phyloP scores from a whole-genome alignment of 129 eudicot species.

The Dittrichia graveolens region DNA sequence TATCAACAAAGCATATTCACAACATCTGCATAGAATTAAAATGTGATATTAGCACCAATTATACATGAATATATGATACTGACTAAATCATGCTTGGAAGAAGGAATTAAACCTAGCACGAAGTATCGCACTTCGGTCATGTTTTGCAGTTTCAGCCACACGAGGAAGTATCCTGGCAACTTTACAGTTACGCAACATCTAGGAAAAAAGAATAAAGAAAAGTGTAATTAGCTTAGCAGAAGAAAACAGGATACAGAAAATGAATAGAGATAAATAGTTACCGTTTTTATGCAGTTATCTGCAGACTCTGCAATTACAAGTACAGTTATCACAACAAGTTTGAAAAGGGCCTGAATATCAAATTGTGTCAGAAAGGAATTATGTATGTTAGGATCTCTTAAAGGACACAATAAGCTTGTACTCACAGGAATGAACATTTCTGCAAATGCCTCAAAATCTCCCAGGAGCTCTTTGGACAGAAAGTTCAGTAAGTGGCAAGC shows the following conservation, averaged over 20 bases:
- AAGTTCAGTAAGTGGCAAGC: conserved; percentile 87
- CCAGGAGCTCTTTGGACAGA: conserved; percentile 90
- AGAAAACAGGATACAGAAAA: not conserved
- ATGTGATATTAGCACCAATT: not conserved
- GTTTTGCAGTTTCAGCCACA: conserved; percentile 85
- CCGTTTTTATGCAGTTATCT: conserved; percentile 98
- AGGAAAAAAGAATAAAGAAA: conserved; percentile 2
- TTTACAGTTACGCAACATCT: conserved; percentile 99
- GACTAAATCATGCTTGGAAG: not conserved
- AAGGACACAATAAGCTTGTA: conserved; percentile 3
- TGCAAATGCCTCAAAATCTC: conserved; percentile 93
- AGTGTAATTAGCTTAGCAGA: conserved; percentile 6
- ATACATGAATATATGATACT: not conserved
- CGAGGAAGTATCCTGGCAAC: conserved; percentile 89
- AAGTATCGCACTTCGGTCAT: conserved; percentile 87
- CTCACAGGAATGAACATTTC: conserved; percentile 95
- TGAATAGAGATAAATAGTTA: conserved; percentile 22
- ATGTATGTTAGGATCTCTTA: conserved; percentile 11
- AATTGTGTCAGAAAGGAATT: conserved; percentile 42
- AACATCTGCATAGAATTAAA: conserved; percentile 55
- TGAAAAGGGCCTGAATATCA: conserved; percentile 86
- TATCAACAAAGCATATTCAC: conserved; percentile 91
- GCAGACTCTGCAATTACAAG: conserved; percentile 99
- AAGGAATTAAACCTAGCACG: conserved; percentile 71
- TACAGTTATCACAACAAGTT: conserved; percentile 98